Conservation (phyloP, 371 early-diverging fungal species). For the Batkoa obscura region DNA sequence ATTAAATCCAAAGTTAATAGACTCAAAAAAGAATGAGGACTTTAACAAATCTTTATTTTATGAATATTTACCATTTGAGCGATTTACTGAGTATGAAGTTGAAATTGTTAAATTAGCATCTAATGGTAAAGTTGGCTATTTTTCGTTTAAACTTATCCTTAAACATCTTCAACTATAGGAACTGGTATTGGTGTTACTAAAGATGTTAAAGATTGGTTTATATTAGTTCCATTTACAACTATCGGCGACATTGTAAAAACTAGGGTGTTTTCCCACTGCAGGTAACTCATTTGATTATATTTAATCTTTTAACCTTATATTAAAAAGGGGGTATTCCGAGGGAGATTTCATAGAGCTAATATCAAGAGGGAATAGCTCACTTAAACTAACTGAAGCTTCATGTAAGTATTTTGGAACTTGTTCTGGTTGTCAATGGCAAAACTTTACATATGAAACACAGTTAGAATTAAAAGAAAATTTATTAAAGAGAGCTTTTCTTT, state of each 20-base stretch:
- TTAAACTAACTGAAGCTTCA: slow-evolving; percentile 17
- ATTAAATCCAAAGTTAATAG: background rate
- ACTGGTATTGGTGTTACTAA: background rate
- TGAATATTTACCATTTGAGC: slow-evolving; percentile 1
- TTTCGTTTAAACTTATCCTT: background rate
- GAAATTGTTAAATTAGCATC: background rate
- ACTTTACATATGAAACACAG: slow-evolving; percentile 29
- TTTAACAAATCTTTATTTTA: background rate
- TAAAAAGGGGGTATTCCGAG: slow-evolving; percentile 34
- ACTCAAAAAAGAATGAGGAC: background rate
- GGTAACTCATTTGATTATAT: no score
- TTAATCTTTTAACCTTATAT: no score
- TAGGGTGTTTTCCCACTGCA: background rate
- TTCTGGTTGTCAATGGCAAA: slow-evolving; percentile 39
- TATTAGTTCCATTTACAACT: background rate
- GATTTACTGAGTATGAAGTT: background rate
- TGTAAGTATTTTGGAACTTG: slow-evolving; percentile 35
- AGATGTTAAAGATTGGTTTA: background rate
- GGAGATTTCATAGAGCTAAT: slow-evolving; percentile 31
- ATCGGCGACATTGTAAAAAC: background rate
- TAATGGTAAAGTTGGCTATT: background rate
- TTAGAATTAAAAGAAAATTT: slow-evolving; percentile 24
- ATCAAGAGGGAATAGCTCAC: slow-evolving; percentile 13
- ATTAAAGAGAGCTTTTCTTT: slow-evolving; percentile 22
- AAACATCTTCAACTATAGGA: background rate